Percentiles rank a stretch among this genome's conserved stretches.
Conservation (phyloP, 1,139 yeast species). For the Geotrichum histeridarum region DNA sequence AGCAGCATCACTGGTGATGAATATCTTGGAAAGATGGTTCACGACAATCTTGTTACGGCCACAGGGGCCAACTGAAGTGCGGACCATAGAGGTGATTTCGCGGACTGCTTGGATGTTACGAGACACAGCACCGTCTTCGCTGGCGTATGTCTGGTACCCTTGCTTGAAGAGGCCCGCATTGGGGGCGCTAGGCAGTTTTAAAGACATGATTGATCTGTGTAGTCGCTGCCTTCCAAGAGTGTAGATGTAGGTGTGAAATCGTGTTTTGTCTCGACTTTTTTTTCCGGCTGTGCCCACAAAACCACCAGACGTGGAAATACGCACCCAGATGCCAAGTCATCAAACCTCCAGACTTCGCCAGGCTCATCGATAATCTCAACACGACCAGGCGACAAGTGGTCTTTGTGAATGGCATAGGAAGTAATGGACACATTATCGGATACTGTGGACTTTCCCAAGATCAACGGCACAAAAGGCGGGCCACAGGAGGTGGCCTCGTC, state of each 20-base stretch:
- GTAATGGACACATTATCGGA: neutral
- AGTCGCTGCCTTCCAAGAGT: no score
- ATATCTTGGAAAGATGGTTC: slow-evolving; percentile 72
- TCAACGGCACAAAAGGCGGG: neutral
- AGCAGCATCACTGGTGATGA: slow-evolving; percentile 94
- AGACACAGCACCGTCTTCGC: slow-evolving; percentile 90
- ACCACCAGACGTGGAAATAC: slow-evolving; percentile 3
- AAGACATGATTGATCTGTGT: slow-evolving; percentile 52
- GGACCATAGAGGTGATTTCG: slow-evolving; percentile 84
- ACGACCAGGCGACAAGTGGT: neutral
- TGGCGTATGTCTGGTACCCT: slow-evolving; percentile 85
- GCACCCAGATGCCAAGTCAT: slow-evolving; percentile 5
- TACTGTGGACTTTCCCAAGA: neutral
- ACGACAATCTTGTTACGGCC: slow-evolving; percentile 95
- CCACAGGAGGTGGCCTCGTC: neutral
- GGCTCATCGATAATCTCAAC: neutral
- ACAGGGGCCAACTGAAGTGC: slow-evolving; percentile 95
- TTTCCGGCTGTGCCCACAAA: slow-evolving; percentile 3
- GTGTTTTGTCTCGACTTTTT: slow-evolving; percentile 4
- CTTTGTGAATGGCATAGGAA: neutral
- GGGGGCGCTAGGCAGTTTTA: slow-evolving; percentile 89
- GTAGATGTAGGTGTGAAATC: neutral
- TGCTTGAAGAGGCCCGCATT: slow-evolving; percentile 90
- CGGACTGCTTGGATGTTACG: slow-evolving; percentile 92
- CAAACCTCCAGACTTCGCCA: neutral